phyloP scores from a whole-genome alignment of 1,284 basidiomycete genomes.

The Polyporus tsugae region DNA sequence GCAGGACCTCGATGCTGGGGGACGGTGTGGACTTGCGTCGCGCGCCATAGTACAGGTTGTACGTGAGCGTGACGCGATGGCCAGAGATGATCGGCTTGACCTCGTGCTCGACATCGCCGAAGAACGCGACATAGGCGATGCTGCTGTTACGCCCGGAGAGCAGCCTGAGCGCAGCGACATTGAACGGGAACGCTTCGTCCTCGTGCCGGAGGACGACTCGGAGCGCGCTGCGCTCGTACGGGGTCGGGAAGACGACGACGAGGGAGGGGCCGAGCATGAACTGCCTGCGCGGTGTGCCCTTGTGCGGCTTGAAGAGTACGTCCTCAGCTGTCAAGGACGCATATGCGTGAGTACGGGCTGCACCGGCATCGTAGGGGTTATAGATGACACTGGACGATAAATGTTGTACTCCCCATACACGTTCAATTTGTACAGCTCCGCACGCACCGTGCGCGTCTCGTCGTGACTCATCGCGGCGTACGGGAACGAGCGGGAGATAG shows the following conservation, averaged over 20 bases:
- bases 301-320: constrained; percentile 53
- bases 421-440: no score
- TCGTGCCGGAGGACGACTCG: constrained; percentile 45
- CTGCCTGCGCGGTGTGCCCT: constrained; percentile 47
- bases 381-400: no score
- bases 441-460: no score
- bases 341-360: no score
- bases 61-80: constrained; percentile 53
- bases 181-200: constrained; percentile 39
- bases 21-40: not conserved
- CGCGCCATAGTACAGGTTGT: constrained; percentile 43
- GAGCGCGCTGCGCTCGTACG: constrained; percentile 49
- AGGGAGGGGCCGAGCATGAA: constrained; percentile 49
- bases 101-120: constrained; percentile 56
- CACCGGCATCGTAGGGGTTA: no score
- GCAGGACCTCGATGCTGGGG: not conserved
- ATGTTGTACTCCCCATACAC: no score
- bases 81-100: constrained; percentile 49
- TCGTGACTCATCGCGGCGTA: no score
- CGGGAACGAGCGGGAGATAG: no score
- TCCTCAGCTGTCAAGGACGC: constrained; percentile 36
- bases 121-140: constrained; percentile 49
- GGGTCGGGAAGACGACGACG: constrained; percentile 50
- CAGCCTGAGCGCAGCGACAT: constrained; percentile 41
- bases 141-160: constrained; percentile 30